Evolutionary conservation across 805 yeast species (phyloP).

Genomic region (Candida railenensis): DNA sequence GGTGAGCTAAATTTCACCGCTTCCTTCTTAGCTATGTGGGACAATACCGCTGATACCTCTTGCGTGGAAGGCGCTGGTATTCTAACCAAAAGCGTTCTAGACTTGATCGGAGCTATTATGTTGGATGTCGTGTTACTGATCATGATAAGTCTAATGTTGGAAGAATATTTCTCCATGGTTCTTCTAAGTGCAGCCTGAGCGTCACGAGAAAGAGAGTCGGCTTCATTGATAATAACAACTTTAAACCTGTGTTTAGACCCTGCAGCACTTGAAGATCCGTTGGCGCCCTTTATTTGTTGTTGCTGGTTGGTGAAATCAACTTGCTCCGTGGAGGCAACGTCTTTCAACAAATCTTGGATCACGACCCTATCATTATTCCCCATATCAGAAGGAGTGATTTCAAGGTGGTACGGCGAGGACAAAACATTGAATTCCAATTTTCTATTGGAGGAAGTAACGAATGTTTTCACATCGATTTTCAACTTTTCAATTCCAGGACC

Average conservation of each 20-base stretch:
- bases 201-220: slow-evolving; percentile 84
- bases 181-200: slow-evolving; percentile 95
- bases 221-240: slow-evolving; percentile 86
- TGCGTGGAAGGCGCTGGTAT: slow-evolving; percentile 72
- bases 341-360: slow-evolving; percentile 90
- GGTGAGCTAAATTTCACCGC: slow-evolving; percentile 38
- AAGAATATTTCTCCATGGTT: slow-evolving; percentile 93
- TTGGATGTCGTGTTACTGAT: slow-evolving; percentile 88
- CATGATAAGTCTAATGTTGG: slow-evolving; percentile 79
- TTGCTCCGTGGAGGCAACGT: slow-evolving; percentile 92
- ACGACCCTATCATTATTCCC: slow-evolving; percentile 95
- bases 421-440: slow-evolving; percentile 90
- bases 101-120: slow-evolving; percentile 90
- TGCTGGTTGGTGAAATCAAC: slow-evolving; percentile 65
- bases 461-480: slow-evolving; percentile 86
- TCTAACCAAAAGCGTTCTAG: slow-evolving; percentile 86
- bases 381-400: slow-evolving; percentile 95
- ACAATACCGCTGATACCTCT: slow-evolving; percentile 60
- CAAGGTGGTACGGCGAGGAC: slow-evolving; percentile 88
- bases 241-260: slow-evolving; percentile 53
- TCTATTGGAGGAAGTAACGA: slow-evolving; percentile 68
- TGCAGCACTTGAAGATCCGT: background rate
- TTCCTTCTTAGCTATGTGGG: slow-evolving; percentile 59
- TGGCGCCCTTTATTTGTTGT: slow-evolving; percentile 15
- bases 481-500: slow-evolving; percentile 77